Conservation (phyloP, 352 stramenopile genomes). For the Phytophthora lateralis region DNA sequence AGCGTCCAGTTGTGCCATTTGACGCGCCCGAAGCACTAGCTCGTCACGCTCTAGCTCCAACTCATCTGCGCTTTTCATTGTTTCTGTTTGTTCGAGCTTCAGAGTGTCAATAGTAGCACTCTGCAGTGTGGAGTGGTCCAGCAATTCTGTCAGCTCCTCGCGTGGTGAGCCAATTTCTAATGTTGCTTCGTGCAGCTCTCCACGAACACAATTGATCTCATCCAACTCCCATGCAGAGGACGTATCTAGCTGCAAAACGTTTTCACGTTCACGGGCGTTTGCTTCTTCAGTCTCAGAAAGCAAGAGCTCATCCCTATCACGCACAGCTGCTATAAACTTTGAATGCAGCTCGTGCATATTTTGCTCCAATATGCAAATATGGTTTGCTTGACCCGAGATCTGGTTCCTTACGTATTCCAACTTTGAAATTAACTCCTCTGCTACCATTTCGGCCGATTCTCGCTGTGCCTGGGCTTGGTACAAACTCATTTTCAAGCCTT, state of each 20-base stretch:
- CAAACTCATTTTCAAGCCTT: slow-evolving; percentile 6
- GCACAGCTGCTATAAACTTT: not conserved
- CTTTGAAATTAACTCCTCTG: slow-evolving; percentile 8
- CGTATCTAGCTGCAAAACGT: slow-evolving; percentile 14
- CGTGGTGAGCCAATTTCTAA: slow-evolving; percentile 26
- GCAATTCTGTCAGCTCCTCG: slow-evolving; percentile 27
- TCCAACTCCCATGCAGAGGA: slow-evolving; percentile 7
- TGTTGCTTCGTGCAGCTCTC: slow-evolving; percentile 26
- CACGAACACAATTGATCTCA: slow-evolving; percentile 26
- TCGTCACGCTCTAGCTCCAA: slow-evolving; percentile 19
- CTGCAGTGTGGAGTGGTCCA: slow-evolving; percentile 30
- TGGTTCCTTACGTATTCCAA: not conserved
- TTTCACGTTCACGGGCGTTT: slow-evolving; percentile 17
- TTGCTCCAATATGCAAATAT: slow-evolving; percentile 8
- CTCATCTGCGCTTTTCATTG: slow-evolving; percentile 1
- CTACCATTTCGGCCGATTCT: slow-evolving; percentile 10
- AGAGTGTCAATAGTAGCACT: slow-evolving; percentile 23
- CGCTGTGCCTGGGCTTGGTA: slow-evolving; percentile 3
- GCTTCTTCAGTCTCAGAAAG: slow-evolving; percentile 27
- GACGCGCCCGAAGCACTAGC: not conserved
- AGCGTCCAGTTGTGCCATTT: not conserved
- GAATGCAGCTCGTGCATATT: slow-evolving; percentile 8
- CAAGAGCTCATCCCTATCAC: slow-evolving; percentile 18
- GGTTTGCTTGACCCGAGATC: not conserved
- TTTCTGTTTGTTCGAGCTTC: slow-evolving; percentile 11